These are phyloP conservation scores for Zopfochytrium polystomum DNA, from an alignment of 371 early-diverging fungal species.

Conservation along the genomic window DNA sequence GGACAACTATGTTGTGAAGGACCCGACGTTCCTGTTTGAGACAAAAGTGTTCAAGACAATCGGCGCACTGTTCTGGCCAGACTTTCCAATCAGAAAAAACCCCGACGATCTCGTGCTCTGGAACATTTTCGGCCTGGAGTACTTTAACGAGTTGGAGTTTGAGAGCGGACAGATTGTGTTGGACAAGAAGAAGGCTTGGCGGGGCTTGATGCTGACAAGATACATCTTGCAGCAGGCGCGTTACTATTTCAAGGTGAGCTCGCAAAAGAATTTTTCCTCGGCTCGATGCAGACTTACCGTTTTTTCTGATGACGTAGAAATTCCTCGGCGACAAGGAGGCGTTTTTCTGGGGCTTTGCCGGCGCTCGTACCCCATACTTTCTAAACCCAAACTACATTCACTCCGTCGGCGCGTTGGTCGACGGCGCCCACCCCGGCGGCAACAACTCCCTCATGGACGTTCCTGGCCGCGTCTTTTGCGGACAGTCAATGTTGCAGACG, in stretches of 20 bases:
- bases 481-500: too few relatives aligned
- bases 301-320: too few relatives aligned
- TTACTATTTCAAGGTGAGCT: neutral
- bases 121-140: neutral
- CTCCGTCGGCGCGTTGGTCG: neutral
- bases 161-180: neutral
- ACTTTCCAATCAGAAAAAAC: neutral
- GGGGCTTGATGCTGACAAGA: neutral
- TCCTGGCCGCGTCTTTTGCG: too few relatives aligned
- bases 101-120: neutral
- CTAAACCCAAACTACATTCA: neutral
- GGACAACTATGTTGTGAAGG: neutral
- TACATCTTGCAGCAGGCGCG: neutral
- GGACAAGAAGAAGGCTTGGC: neutral
- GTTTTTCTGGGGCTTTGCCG: neutral
- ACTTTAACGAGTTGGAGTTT: neutral
- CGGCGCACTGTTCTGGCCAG: neutral
- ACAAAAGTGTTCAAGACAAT: neutral
- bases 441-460: too few relatives aligned
- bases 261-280: too few relatives aligned
- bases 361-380: neutral
- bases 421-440: too few relatives aligned
- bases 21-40: neutral
- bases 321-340: neutral
- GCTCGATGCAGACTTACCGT: neutral